Evolutionary conservation across 2,329 filamentous ascomycete genomes (phyloP).

Genomic region (Colletotrichum camelliae): DNA sequence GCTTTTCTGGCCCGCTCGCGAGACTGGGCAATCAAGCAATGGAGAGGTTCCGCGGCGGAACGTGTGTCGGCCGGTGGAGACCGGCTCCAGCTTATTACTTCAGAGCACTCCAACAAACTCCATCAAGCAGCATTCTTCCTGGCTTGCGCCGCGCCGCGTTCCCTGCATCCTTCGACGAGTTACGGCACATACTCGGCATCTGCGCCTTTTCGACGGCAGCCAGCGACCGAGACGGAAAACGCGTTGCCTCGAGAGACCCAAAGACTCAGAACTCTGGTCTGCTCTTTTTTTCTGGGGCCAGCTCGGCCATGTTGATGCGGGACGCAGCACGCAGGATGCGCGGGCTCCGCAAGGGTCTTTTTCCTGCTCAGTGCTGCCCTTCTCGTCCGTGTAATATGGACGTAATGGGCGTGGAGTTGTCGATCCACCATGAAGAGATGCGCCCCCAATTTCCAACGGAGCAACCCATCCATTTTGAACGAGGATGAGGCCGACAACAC

Average conservation of each 20-base stretch:
- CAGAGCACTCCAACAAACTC: not conserved
- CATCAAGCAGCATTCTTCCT: not conserved
- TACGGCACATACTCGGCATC: slow-evolving; percentile 7
- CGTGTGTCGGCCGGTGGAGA: slow-evolving; percentile 12
- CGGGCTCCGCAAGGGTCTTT: not conserved
- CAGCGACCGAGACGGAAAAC: not conserved
- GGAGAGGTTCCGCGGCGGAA: slow-evolving; percentile 17
- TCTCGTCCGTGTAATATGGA: not conserved
- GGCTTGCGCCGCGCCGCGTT: not conserved
- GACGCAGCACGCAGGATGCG: not conserved
- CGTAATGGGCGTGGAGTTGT: slow-evolving; percentile 17
- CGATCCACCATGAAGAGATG: slow-evolving; percentile 8
- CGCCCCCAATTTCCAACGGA: not conserved
- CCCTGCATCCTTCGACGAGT: not conserved
- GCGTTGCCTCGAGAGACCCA: too few species aligned
- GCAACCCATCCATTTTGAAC: not conserved
- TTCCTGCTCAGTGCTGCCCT: not conserved
- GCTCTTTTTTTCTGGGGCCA: not conserved
- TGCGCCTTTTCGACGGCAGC: not conserved
- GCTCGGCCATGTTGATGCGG: not conserved
- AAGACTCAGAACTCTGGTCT: not conserved
- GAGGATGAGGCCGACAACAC: not conserved
- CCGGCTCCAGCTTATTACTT: slow-evolving; percentile 1
- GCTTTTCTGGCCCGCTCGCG: not conserved
- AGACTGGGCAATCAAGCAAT: not conserved